Percentiles rank a stretch among this genome's conserved stretches.
Evolutionary conservation across 805 yeast genomes (phyloP).

Genomic region (Isabelozyma gotoi): DNA sequence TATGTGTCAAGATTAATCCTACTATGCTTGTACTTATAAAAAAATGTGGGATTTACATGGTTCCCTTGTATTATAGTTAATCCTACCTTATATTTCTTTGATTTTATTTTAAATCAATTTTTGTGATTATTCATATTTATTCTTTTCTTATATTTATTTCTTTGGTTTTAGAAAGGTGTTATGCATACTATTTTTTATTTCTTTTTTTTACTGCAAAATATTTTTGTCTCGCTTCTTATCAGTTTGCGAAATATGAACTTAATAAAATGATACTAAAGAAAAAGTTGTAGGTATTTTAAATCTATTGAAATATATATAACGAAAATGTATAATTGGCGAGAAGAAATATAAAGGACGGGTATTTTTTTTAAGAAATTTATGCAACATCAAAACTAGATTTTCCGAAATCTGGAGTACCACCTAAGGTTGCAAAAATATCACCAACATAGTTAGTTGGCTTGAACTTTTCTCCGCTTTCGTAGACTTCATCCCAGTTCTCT

Average conservation of each 20-base stretch:
- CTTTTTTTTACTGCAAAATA: too few species aligned
- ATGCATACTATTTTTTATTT: too few species aligned
- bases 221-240: too few species aligned
- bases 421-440: conserved; percentile 58
- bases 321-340: background rate
- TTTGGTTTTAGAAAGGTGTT: too few species aligned
- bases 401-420: conserved; percentile 42
- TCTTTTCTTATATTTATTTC: too few species aligned
- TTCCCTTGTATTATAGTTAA: background rate
- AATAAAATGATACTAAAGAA: too few species aligned
- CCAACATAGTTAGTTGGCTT: conserved; percentile 57
- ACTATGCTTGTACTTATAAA: too few species aligned
- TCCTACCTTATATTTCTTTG: background rate
- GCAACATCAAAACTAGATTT: conserved; percentile 23
- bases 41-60: background rate
- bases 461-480: conserved; percentile 27
- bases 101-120: background rate
- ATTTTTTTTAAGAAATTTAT: conserved; percentile 6
- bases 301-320: too few species aligned
- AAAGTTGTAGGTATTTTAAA: too few species aligned
- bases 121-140: background rate
- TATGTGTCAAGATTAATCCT: background rate
- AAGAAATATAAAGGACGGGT: background rate
- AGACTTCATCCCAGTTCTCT: conserved; percentile 45
- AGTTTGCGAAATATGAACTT: too few species aligned